Percentiles rank a stretch among this genome's conserved stretches.
Evolutionary conservation across 768 basidiomycete species (phyloP).

Genomic region (Mycena sanguinolenta): DNA sequence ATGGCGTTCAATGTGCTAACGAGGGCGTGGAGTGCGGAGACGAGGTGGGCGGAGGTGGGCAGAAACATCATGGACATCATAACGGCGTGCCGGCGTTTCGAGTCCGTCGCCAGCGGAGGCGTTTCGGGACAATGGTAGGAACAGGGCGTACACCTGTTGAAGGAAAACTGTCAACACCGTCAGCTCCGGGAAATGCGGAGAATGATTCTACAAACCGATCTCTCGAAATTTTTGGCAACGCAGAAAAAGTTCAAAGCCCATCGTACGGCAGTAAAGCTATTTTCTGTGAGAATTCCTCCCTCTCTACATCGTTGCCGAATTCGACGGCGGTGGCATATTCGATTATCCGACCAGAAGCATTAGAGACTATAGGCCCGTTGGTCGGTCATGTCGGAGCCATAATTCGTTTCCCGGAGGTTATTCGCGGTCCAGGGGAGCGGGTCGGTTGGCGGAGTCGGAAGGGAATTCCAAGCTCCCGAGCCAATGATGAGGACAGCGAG

Average conservation of each 20-base stretch:
- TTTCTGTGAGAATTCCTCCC: conserved; percentile 1
- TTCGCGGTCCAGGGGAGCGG: too few species aligned
- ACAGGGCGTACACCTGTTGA: conserved; percentile 29
- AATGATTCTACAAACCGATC: conserved; percentile 9
- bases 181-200: not conserved
- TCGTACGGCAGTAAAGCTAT: conserved; percentile 25
- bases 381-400: too few species aligned
- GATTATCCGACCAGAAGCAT: conserved; percentile 48
- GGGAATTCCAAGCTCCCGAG: too few species aligned
- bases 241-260: conserved; percentile 39
- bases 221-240: conserved; percentile 36
- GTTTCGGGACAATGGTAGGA: conserved; percentile 34
- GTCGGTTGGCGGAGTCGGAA: too few species aligned
- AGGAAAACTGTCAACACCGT: conserved; percentile 7
- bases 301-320: too few species aligned
- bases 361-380: conserved; percentile 46
- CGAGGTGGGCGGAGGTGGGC: too few species aligned
- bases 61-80: too few species aligned
- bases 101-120: too few species aligned
- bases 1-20: conserved; percentile 18
- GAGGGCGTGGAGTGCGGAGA: too few species aligned
- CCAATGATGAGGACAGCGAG: too few species aligned
- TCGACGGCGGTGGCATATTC: conserved; percentile 46
- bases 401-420: too few species aligned
- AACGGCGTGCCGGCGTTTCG: too few species aligned